Conservation (phyloP, 306 rosid genomes). For the Begonia masoniana region DNA sequence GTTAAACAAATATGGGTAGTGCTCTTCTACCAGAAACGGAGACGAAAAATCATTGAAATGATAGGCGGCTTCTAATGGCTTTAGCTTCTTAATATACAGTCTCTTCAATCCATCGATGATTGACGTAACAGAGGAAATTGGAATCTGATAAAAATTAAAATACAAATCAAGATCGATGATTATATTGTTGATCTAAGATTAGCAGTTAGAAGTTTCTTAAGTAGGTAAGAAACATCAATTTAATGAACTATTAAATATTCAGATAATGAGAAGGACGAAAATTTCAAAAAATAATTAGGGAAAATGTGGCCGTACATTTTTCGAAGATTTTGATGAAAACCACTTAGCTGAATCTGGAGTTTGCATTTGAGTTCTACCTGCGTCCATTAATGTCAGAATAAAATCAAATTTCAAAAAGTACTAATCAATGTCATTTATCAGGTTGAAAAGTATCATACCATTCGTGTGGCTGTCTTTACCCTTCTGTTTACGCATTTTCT, state of each 20-base stretch:
- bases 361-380: too few species aligned
- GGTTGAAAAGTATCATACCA: background rate
- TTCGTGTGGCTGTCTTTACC: background rate
- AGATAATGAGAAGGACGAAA: too few species aligned
- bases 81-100: conserved; percentile 80
- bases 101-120: conserved; percentile 75
- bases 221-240: too few species aligned
- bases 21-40: conserved; percentile 36
- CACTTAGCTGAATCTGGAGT: conserved; percentile 34
- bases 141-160: conserved; percentile 24
- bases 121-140: conserved; percentile 78
- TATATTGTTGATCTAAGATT: too few species aligned
- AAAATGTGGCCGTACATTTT: conserved; percentile 27
- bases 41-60: conserved; percentile 74
- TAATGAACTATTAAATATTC: too few species aligned
- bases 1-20: background rate
- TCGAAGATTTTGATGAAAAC: conserved; percentile 58
- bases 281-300: too few species aligned
- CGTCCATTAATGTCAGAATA: too few species aligned
- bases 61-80: conserved; percentile 76
- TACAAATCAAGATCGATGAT: background rate
- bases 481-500: background rate
- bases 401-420: too few species aligned
- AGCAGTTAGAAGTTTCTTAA: too few species aligned
- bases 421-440: too few species aligned